Conservation (phyloP, 75 land plant genomes). For the Gnetum montanum region DNA sequence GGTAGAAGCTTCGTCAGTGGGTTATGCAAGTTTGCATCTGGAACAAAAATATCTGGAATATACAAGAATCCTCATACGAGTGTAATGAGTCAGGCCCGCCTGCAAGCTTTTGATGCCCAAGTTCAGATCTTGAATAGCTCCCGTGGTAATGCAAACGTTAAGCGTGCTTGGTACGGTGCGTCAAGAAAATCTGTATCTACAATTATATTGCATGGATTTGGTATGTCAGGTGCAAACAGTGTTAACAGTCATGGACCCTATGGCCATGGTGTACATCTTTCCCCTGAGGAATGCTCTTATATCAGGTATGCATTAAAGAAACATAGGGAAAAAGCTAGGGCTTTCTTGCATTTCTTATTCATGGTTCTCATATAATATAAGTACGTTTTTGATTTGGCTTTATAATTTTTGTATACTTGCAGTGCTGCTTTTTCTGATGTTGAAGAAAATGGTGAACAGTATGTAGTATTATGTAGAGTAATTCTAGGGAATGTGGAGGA, state of each 20-base stretch:
- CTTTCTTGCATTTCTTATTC: neutral
- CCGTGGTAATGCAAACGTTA: constrained; percentile 78
- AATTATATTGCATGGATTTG: constrained; percentile 53
- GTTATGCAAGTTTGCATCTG: constrained; percentile 13
- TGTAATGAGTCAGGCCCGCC: constrained; percentile 19
- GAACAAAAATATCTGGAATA: constrained; percentile 32
- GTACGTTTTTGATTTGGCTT: neutral
- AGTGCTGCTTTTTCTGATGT: constrained; percentile 57
- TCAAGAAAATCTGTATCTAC: constrained; percentile 27
- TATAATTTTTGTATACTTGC: constrained; percentile 9
- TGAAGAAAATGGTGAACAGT: constrained; percentile 60
- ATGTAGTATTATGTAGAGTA: constrained; percentile 52
- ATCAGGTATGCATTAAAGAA: constrained; percentile 53
- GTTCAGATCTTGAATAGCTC: constrained; percentile 20
- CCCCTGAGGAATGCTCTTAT: constrained; percentile 39
- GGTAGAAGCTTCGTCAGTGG: constrained; percentile 32
- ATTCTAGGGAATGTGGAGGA: constrained; percentile 63
- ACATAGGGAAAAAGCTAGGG: neutral
- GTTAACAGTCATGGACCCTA: constrained; percentile 22
- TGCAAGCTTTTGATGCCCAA: constrained; percentile 48
- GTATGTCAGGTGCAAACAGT: constrained; percentile 19
- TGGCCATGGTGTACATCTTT: constrained; percentile 75
- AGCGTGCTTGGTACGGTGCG: constrained; percentile 69
- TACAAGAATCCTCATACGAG: constrained; percentile 13
- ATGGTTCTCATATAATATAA: neutral